phyloP scores from a whole-genome alignment of 2,329 filamentous ascomycete species.

The Talaromyces sp. region DNA sequence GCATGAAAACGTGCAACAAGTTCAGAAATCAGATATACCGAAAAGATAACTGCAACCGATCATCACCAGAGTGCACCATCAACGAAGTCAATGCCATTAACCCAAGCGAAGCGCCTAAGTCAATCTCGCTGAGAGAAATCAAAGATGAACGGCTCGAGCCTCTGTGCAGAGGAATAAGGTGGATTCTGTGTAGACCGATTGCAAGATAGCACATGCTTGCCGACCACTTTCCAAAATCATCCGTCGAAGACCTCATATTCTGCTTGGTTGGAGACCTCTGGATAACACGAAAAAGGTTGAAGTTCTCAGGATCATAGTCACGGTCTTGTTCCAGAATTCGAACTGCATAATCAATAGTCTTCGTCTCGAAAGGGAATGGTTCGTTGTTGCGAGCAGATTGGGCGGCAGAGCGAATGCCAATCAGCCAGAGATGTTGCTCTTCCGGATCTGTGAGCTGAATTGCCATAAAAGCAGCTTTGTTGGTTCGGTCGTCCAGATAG shows the following conservation, averaged over 20 bases:
- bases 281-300: constrained; percentile 66
- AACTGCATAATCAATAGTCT: constrained; percentile 60
- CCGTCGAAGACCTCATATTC: constrained; percentile 56
- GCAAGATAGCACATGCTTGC: constrained; percentile 66
- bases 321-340: constrained; percentile 61
- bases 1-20: constrained; percentile 19
- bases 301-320: constrained; percentile 66
- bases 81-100: constrained; percentile 61
- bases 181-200: constrained; percentile 66
- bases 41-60: constrained; percentile 65
- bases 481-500: constrained; percentile 62
- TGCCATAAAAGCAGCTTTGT: constrained; percentile 59
- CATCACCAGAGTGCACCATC: constrained; percentile 59
- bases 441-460: constrained; percentile 62
- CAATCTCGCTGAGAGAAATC: constrained; percentile 51
- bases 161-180: constrained; percentile 64
- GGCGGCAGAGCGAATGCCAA: constrained; percentile 58
- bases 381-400: constrained; percentile 53
- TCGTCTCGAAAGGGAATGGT: constrained; percentile 53
- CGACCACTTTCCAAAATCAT: constrained; percentile 63
- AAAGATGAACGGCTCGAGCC: constrained; percentile 52
- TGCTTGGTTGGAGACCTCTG: constrained; percentile 59
- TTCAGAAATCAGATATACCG: constrained; percentile 34
- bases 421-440: constrained; percentile 64
- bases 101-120: constrained; percentile 56